phyloP scores from a whole-genome alignment of 371 early-diverging fungal genomes.

The Mucor irregularis region DNA sequence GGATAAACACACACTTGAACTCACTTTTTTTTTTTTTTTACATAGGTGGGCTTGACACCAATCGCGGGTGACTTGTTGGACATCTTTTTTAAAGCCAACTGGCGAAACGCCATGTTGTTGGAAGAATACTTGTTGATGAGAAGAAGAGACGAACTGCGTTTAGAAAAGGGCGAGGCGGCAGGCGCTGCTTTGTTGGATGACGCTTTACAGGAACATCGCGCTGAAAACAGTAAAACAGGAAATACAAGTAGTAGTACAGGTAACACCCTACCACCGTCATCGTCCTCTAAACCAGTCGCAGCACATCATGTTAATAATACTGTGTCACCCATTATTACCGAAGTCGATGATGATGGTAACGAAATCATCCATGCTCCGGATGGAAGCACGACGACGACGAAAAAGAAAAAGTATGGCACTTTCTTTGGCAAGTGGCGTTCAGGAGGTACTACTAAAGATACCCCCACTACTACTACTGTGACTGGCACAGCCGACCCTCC shows the following conservation, averaged over 20 bases:
- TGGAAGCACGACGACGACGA: not conserved
- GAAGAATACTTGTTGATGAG: conserved; percentile 45
- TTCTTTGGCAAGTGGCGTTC: conserved; percentile 6
- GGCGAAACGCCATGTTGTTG: conserved; percentile 45
- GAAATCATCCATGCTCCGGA: not conserved
- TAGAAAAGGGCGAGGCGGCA: conserved; percentile 30
- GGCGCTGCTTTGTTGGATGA: not conserved
- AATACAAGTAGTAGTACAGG: not conserved
- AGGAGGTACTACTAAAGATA: not conserved
- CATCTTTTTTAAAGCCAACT: conserved; percentile 50
- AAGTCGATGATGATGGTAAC: not conserved
- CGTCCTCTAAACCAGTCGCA: not conserved
- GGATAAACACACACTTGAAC: not conserved
- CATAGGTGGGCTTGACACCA: conserved; percentile 46
- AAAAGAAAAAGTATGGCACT: conserved; percentile 14
- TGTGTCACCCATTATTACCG: not conserved
- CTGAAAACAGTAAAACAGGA: too few species aligned
- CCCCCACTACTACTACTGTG: too few species aligned
- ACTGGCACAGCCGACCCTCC: too few species aligned
- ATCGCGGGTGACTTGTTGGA: conserved; percentile 53
- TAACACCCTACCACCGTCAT: not conserved
- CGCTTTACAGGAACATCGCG: not conserved
- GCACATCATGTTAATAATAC: not conserved
- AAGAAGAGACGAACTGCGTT: conserved; percentile 38
- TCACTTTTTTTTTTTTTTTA: not conserved